Evolutionary conservation across 805 yeast genomes (phyloP).

Genomic region (Metschnikowia amazonensis): DNA sequence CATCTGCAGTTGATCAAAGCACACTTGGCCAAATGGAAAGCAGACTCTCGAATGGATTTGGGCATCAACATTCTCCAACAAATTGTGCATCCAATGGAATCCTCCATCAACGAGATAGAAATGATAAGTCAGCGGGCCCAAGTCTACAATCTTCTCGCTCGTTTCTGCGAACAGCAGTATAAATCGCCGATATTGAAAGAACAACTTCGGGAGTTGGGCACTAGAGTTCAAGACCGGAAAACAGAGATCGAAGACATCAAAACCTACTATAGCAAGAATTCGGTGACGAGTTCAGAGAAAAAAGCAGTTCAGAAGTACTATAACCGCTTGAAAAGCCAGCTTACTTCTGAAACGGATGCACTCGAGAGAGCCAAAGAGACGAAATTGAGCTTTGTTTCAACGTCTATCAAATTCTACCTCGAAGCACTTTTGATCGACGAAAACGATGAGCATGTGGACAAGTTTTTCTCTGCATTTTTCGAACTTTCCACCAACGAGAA

Average conservation of each 20-base stretch:
- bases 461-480: conserved; percentile 82
- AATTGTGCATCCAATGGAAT: conserved; percentile 50
- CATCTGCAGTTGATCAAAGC: conserved; percentile 28
- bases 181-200: conserved; percentile 42
- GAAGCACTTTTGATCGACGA: conserved; percentile 43
- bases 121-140: conserved; percentile 32
- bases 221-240: conserved; percentile 39
- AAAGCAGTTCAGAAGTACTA: conserved; percentile 52
- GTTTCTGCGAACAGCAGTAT: conserved; percentile 67
- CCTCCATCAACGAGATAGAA: conserved; percentile 12
- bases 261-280: conserved; percentile 37
- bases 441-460: conserved; percentile 57
- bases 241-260: conserved; percentile 50
- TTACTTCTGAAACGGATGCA: conserved; percentile 47
- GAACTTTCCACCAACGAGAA: conserved; percentile 47
- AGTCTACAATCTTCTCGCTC: conserved; percentile 59
- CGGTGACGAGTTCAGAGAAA: conserved; percentile 44
- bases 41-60: conserved; percentile 65
- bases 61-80: conserved; percentile 53
- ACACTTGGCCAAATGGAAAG: conserved; percentile 64
- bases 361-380: conserved; percentile 36
- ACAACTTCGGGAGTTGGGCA: conserved; percentile 40
- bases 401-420: conserved; percentile 59
- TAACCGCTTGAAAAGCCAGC: conserved; percentile 45
- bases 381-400: conserved; percentile 42